These are phyloP conservation scores for Saitozyma podzolica DNA, from an alignment of 768 basidiomycete genomes.

Conservation along the genomic window DNA sequence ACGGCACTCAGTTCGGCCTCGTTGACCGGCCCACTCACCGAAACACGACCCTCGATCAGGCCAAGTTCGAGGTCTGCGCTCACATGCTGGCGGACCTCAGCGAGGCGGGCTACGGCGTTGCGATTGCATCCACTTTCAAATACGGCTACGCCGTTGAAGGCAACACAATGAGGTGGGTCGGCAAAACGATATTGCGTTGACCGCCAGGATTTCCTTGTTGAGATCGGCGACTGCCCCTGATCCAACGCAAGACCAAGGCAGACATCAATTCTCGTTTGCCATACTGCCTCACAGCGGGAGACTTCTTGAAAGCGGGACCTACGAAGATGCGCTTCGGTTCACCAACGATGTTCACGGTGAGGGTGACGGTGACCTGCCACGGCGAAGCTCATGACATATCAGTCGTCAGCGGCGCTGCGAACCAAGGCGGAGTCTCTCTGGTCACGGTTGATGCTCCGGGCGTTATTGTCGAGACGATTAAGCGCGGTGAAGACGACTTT, in stretches of 20 bases:
- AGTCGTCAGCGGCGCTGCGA: not conserved
- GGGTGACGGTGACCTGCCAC: not conserved
- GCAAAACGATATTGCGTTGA: slow-evolving; percentile 4
- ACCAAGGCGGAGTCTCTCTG: not conserved
- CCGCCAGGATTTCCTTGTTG: slow-evolving; percentile 69
- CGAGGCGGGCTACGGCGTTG: slow-evolving; percentile 87
- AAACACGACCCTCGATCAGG: slow-evolving; percentile 71
- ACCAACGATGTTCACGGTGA: slow-evolving; percentile 9
- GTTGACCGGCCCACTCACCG: slow-evolving; percentile 91
- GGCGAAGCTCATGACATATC: not conserved
- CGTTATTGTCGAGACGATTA: slow-evolving; percentile 86
- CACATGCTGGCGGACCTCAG: slow-evolving; percentile 63
- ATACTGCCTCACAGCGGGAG: slow-evolving; percentile 69
- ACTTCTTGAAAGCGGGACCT: slow-evolving; percentile 20
- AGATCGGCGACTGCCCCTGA: slow-evolving; percentile 73
- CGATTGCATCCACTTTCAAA: slow-evolving; percentile 86
- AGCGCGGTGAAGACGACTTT: slow-evolving; percentile 80
- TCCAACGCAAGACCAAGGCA: slow-evolving; percentile 24
- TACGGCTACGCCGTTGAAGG: slow-evolving; percentile 81
- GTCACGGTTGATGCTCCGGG: slow-evolving; percentile 59
- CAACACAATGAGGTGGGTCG: slow-evolving; percentile 61
- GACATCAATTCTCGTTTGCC: slow-evolving; percentile 80
- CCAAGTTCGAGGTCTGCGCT: slow-evolving; percentile 92
- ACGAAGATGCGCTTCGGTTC: slow-evolving; percentile 16
- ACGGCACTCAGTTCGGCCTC: slow-evolving; percentile 88